Evolutionary conservation across 495 filamentous ascomycete genomes (phyloP), one percentile per base, ranked within the genome.

Genomic region (Penicillium odoratum): DNA sequence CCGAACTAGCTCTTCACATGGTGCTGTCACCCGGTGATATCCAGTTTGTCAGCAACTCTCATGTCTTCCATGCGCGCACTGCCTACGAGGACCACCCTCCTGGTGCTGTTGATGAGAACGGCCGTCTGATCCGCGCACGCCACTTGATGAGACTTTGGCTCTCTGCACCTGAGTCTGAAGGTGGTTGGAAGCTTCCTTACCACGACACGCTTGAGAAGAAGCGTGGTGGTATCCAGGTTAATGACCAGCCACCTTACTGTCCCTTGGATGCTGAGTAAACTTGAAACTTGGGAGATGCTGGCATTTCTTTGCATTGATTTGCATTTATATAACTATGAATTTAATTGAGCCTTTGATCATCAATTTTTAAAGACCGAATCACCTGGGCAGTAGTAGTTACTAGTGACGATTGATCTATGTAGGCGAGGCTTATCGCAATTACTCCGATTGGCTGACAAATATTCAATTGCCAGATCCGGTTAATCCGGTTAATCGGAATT

Each of bases 141-240:
- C 87, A 90, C 71, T 69, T 94, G 40, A 86, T 94, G 81, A 74
- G 91, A 31, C 69, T 93, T 48, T 94, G 91, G 90, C 73, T 94
- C 26, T 82, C 85, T 7, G 85, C 83, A 1, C 90, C 89, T 0
- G 88, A 92, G 69, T 73, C 70, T 15, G 91, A 93, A 66, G 91
- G 89, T 1, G 90, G 91, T 1, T 94, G 90, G 91, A 85, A 81
- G 40, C 69, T 91, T 59, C 88, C 89, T 6, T 92, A 88, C 70
- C 78, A 80, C 48, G 91, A 93, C 74, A 82, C 81, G 33, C 65
- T 80, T 15, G 83, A 90, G 74, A 86, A 87, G 78, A 93, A 92
- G 74, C 75, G 90, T 13, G 89, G 91, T 2, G 90, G 90, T 0
- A 85, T 93, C 31, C 91, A 93, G 66, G 90, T 94, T 2, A 82